Percentiles rank a stretch among this genome's conserved stretches.
phyloP scores from a whole-genome alignment of 768 basidiomycete genomes.

The Fibroporia radiculosa region DNA sequence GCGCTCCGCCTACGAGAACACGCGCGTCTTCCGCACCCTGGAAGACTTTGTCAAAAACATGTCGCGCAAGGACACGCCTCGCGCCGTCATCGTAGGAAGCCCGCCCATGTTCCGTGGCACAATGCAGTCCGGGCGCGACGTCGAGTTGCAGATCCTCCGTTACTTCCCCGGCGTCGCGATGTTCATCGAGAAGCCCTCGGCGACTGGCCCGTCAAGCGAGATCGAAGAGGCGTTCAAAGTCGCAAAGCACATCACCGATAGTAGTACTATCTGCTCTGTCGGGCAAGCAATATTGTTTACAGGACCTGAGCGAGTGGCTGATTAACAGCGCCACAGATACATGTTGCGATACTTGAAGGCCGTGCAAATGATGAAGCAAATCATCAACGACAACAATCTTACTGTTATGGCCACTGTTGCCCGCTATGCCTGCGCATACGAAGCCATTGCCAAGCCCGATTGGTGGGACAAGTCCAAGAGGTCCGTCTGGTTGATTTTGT shows the following conservation, averaged over 20 bases:
- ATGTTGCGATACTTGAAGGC: constrained; percentile 93
- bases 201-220: constrained; percentile 68
- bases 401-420: constrained; percentile 95
- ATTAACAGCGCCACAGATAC: constrained; percentile 40
- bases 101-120: constrained; percentile 93
- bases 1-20: constrained; percentile 86
- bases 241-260: constrained; percentile 61
- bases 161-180: constrained; percentile 82
- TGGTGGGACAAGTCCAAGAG: constrained; percentile 95
- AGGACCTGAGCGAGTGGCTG: background rate
- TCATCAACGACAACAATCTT: constrained; percentile 89
- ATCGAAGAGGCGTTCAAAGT: constrained; percentile 64
- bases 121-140: constrained; percentile 64
- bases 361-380: constrained; percentile 94
- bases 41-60: constrained; percentile 77
- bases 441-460: constrained; percentile 69
- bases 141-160: constrained; percentile 83
- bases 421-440: constrained; percentile 87
- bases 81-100: constrained; percentile 81
- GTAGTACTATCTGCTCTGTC: constrained; percentile 77
- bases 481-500: too few species aligned
- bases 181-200: constrained; percentile 91
- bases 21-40: constrained; percentile 75
- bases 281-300: constrained; percentile 43
- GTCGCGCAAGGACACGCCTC: constrained; percentile 57